These are phyloP conservation scores for Penicillium flavigenum DNA, from an alignment of 495 filamentous ascomycete genomes.

Conservation along the genomic window DNA sequence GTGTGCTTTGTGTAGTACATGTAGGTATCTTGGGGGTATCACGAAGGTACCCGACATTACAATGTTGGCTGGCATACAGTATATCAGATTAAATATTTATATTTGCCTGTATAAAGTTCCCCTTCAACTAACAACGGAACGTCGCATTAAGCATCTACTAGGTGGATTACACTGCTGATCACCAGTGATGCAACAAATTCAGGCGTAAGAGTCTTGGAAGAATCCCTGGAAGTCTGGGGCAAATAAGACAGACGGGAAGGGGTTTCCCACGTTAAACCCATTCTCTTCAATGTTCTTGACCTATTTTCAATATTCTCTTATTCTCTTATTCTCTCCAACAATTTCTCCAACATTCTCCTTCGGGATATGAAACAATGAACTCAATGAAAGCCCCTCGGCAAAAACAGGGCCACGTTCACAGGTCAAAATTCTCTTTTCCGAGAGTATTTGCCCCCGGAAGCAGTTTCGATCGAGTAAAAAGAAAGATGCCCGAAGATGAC, in stretches of 20 bases:
- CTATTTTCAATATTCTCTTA: too few relatives aligned
- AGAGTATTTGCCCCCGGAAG: constrained; percentile 1
- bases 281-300: not conserved
- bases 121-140: not conserved
- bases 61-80: not conserved
- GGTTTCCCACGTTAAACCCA: not conserved
- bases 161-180: constrained; percentile 11
- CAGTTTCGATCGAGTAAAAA: constrained; percentile 22
- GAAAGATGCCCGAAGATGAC: not conserved
- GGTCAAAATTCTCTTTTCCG: not conserved
- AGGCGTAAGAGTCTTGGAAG: not conserved
- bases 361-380: not conserved
- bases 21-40: too few relatives aligned
- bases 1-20: not conserved
- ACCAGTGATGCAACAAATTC: not conserved
- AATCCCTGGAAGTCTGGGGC: not conserved
- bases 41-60: not conserved
- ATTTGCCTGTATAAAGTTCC: not conserved
- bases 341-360: too few relatives aligned
- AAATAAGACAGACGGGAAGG: not conserved
- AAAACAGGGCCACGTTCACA: not conserved
- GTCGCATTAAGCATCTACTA: constrained; percentile 20
- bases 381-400: not conserved
- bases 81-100: not conserved
- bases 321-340: not conserved